Evolutionary conservation across 768 basidiomycete species (phyloP).

Genomic region (Lentinula raphanica): DNA sequence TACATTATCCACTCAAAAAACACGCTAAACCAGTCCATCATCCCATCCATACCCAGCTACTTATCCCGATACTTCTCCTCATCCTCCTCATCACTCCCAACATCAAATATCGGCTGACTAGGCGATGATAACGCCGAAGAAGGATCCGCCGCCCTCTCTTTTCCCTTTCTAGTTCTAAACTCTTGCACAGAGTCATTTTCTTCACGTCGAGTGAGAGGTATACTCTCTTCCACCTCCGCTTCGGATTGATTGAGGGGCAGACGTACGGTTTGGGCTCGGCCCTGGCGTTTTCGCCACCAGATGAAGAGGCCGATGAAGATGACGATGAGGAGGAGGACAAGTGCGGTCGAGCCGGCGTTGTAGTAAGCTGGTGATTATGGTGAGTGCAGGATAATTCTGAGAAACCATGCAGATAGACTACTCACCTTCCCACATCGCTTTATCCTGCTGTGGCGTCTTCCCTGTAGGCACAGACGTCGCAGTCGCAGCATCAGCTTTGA

Average conservation of each 20-base stretch:
- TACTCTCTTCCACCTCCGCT: slow-evolving; percentile 53
- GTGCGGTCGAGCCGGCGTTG: slow-evolving; percentile 82
- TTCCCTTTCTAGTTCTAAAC: slow-evolving; percentile 25
- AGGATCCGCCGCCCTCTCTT: slow-evolving; percentile 44
- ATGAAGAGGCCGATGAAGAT: slow-evolving; percentile 67
- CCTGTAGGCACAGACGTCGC: slow-evolving; percentile 34
- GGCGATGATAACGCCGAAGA: slow-evolving; percentile 23
- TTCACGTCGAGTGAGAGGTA: slow-evolving; percentile 47
- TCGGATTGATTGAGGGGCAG: slow-evolving; percentile 26
- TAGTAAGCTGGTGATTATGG: slow-evolving; percentile 69
- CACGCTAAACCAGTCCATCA: not conserved
- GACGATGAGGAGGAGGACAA: slow-evolving; percentile 75
- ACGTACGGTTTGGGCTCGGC: slow-evolving; percentile 35
- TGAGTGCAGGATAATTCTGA: not conserved
- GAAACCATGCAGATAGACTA: slow-evolving; percentile 2
- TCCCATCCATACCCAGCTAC: not conserved
- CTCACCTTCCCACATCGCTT: slow-evolving; percentile 89
- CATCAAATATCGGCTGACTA: slow-evolving; percentile 43
- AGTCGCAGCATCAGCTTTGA: slow-evolving; percentile 32
- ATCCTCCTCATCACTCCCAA: slow-evolving; percentile 47
- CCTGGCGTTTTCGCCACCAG: slow-evolving; percentile 64
- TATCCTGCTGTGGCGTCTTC: slow-evolving; percentile 71
- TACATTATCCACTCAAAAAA: not conserved
- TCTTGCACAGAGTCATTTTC: slow-evolving; percentile 19
- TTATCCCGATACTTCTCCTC: slow-evolving; percentile 27